Percentiles rank a stretch among this genome's conserved stretches.
phyloP scores from a whole-genome alignment of 1,139 yeast species.

The Kodamaea ohmeri region DNA sequence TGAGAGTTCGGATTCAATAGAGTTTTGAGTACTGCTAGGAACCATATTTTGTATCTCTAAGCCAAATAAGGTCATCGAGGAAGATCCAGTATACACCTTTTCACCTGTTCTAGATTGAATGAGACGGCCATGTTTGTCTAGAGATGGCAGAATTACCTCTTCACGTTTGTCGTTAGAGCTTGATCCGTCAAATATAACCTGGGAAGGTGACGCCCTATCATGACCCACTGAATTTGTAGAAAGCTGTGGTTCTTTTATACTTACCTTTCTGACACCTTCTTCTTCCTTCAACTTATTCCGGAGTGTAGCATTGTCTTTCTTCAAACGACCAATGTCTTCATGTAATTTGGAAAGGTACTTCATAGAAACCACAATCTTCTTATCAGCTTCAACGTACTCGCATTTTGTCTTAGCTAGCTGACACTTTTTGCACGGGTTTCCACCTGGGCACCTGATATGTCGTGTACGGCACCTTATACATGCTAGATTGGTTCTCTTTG shows the following conservation, averaged over 20 bases:
- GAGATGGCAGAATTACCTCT: constrained; percentile 62
- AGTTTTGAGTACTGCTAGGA: constrained; percentile 24
- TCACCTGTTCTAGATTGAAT: constrained; percentile 75
- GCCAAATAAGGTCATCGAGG: constrained; percentile 79
- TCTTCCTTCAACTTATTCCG: constrained; percentile 44
- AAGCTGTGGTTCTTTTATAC: neutral
- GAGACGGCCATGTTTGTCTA: constrained; percentile 67
- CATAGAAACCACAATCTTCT: constrained; percentile 74
- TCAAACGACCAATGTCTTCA: constrained; percentile 55
- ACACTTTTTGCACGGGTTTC: constrained; percentile 72
- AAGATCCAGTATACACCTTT: constrained; percentile 71
- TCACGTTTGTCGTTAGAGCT: neutral
- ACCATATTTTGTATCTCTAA: constrained; percentile 68
- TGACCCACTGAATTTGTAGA: neutral
- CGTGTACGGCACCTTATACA: constrained; percentile 74
- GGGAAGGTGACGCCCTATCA: neutral
- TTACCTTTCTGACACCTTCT: constrained; percentile 15
- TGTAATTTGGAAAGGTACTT: constrained; percentile 68
- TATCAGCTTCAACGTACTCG: constrained; percentile 75
- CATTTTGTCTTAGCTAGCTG: constrained; percentile 56
- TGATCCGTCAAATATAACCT: constrained; percentile 1
- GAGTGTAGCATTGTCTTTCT: constrained; percentile 54
- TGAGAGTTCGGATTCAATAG: constrained; percentile 11
- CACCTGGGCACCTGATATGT: constrained; percentile 82
- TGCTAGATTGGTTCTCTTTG: constrained; percentile 39